Evolutionary conservation across 768 basidiomycete species (phyloP), one percentile per base, ranked within the genome.

Genomic region (Russula sp.): DNA sequence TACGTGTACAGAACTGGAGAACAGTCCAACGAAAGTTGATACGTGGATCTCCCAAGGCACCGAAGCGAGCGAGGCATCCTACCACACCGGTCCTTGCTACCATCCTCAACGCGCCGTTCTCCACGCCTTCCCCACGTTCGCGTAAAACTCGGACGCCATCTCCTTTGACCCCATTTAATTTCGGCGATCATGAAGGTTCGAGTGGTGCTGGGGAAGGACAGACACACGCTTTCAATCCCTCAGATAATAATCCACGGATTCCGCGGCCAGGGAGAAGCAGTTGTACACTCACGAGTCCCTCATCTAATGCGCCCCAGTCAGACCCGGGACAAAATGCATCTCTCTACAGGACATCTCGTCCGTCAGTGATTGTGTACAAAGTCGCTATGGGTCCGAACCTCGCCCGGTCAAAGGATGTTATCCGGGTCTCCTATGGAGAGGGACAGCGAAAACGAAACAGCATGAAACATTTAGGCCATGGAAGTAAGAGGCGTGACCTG

Each of bases 341-440:
- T 22, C 22, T 50, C 32, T 14, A 4, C 6, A 31, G 57, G 16
- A 45, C 39, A 3, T 42, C 47, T 49, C 63, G 63, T 35, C 63
- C 63, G 10, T 59, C 63, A 3, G 39, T 64, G 14, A 51, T 64
- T 11, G 63, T 64, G 32, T 64, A 64, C 22, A 64, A 60, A 18
- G 63, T 64, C 16, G 47, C 53, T 18, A 64, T 32, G 14, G 63
- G 63, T 31, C 48, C 63, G 6, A 60, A 59, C 39, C 13, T 60
- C 34, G 34, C 48, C 3, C 39, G 37, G 50, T 64, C 63, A 50
- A 59, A 49, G 53, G 63, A 64, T 32, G 27, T 64, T 35, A 39
- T 64, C 16, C 53, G 63, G n/a, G 53, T 60, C 34, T 64, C 63
- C 1, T 64, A 64, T 51, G 63, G 63, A 44, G 58, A 64, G 13